Evolutionary conservation across 495 filamentous ascomycete species (phyloP).

Genomic region (Lasiosphaeris hirsuta): DNA sequence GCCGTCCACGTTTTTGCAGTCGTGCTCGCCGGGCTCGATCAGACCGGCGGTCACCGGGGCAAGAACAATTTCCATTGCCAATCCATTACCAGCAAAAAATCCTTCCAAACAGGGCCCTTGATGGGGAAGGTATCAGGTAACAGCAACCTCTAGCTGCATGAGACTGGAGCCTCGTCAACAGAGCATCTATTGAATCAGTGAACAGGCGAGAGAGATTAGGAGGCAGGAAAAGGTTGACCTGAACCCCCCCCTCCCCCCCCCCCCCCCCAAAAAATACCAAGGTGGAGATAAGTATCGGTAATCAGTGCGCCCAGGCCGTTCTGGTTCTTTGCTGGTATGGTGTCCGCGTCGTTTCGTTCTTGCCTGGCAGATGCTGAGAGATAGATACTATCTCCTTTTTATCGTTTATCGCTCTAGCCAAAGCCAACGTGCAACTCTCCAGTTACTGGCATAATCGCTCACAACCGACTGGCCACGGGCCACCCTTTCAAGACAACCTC

Average conservation of each 20-base stretch:
- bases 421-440: too few species aligned
- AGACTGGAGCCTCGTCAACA: constrained; percentile 19
- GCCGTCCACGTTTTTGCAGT: too few species aligned
- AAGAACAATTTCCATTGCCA: too few species aligned
- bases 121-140: constrained; percentile 36
- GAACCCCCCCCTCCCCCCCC: too few species aligned
- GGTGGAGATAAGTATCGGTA: constrained; percentile 5
- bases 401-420: too few species aligned
- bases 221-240: constrained; percentile 6
- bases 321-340: too few species aligned
- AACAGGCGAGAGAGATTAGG: constrained; percentile 3
- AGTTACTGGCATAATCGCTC: too few species aligned
- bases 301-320: neutral
- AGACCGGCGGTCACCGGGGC: too few species aligned
- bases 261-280: neutral
- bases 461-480: too few species aligned
- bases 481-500: too few species aligned
- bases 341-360: too few species aligned
- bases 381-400: neutral
- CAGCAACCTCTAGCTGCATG: constrained; percentile 34
- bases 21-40: too few species aligned
- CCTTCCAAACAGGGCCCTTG: constrained; percentile 10
- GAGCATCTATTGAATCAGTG: constrained; percentile 1
- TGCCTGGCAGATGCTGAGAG: constrained; percentile 4
- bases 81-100: neutral